Conservation (phyloP, 179 eudicot genomes). For the Beta lomatogona region DNA sequence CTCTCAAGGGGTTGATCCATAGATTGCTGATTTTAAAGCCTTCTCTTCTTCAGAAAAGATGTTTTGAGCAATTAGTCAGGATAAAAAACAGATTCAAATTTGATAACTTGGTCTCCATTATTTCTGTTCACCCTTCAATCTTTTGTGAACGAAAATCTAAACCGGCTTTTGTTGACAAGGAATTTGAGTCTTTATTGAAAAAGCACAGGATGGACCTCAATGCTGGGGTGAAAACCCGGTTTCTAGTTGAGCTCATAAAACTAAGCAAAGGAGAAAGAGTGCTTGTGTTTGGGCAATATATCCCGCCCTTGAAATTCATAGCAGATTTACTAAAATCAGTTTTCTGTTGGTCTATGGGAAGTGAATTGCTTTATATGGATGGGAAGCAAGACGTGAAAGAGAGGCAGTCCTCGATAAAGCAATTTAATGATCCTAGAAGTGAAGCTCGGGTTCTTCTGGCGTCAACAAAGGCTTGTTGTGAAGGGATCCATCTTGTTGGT, state of each 20-base stretch:
- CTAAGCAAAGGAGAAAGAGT: constrained; percentile 41
- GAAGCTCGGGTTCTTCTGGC: constrained; percentile 42
- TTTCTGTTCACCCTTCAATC: constrained; percentile 40
- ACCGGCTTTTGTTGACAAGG: neutral
- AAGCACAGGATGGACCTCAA: constrained; percentile 18
- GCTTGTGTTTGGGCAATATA: constrained; percentile 43
- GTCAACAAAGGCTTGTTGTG: constrained; percentile 46
- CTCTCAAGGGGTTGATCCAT: constrained; percentile 57
- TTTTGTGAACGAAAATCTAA: neutral
- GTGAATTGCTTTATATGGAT: constrained; percentile 35
- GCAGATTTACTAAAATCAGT: constrained; percentile 19
- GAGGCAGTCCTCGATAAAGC: constrained; percentile 25
- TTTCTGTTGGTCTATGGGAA: constrained; percentile 33
- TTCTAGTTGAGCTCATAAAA: constrained; percentile 37
- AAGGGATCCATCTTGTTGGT: constrained; percentile 48
- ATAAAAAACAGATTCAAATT: constrained; percentile 10
- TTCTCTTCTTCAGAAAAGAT: constrained; percentile 36
- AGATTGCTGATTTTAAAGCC: constrained; percentile 51
- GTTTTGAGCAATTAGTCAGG: constrained; percentile 22
- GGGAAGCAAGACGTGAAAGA: constrained; percentile 29
- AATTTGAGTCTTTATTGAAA: neutral
- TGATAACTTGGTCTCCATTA: constrained; percentile 24
- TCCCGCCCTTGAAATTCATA: constrained; percentile 30
- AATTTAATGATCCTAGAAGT: constrained; percentile 35
- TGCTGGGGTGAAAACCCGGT: constrained; percentile 41